A percentile compares a stretch with the other conserved stretches of the same genome.
Evolutionary conservation across 257 asterid genomes (phyloP).

Genomic region (Solanum gandarillasii): DNA sequence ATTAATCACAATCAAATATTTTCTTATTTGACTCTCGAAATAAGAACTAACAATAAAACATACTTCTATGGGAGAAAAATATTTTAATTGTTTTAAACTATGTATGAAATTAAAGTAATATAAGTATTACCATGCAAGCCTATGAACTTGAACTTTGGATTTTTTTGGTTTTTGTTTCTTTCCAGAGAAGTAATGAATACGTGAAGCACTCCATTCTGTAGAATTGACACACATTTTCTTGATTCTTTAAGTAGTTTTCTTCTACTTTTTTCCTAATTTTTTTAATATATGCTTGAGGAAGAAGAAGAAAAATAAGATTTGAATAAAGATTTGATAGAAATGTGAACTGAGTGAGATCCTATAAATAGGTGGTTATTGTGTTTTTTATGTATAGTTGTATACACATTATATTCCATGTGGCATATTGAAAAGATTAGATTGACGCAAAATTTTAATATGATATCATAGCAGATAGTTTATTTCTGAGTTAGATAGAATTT

Average conservation of each 20-base stretch:
- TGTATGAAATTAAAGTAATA: background rate
- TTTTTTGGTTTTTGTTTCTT: constrained; percentile 12
- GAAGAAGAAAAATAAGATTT: background rate
- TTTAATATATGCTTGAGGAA: background rate
- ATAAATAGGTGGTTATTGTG: background rate
- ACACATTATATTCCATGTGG: background rate
- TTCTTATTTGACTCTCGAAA: background rate
- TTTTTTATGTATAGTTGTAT: background rate
- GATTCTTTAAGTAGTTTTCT: background rate
- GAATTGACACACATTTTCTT: constrained; percentile 23
- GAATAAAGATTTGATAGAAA: background rate
- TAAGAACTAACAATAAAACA: too few relatives aligned
- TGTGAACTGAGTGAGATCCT: background rate
- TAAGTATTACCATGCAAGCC: constrained; percentile 22
- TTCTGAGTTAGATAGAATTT: too few relatives aligned
- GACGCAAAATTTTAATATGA: background rate
- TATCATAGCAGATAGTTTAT: background rate
- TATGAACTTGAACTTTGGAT: constrained; percentile 19
- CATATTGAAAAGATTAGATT: background rate
- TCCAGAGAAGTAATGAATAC: background rate
- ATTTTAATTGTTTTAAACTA: background rate
- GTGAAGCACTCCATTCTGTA: background rate
- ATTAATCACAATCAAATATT: background rate
- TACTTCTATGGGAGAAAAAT: background rate
- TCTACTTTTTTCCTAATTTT: background rate